These are phyloP conservation scores for Amniculicola lignicola DNA, from an alignment of 495 filamentous ascomycete genomes.

Conservation along the genomic window DNA sequence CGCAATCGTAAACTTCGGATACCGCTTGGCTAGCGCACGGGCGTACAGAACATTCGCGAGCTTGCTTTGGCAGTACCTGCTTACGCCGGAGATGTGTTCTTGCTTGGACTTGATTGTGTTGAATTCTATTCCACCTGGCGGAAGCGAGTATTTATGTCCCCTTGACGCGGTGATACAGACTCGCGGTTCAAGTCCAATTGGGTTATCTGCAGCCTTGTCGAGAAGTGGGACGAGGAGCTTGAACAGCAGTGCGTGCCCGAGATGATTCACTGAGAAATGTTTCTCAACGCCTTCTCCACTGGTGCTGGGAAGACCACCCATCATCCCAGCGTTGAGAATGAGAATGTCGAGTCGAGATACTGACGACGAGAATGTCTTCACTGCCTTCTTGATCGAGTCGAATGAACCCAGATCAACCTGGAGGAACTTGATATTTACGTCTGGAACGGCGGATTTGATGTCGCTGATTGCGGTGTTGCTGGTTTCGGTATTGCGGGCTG, in stretches of 20 bases:
- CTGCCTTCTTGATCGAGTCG: conserved; percentile 17
- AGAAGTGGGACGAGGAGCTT: conserved; percentile 14
- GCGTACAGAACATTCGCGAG: conserved; percentile 66
- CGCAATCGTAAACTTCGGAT: conserved; percentile 55
- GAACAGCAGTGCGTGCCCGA: conserved; percentile 16
- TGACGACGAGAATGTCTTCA: conserved; percentile 1
- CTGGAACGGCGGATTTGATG: not conserved
- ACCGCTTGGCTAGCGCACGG: conserved; percentile 54
- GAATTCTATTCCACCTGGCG: not conserved
- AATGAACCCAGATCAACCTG: conserved; percentile 29
- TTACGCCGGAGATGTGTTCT: not conserved
- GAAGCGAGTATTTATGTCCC: not conserved
- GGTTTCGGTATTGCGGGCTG: not conserved
- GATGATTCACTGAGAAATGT: conserved; percentile 21
- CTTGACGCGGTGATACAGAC: not conserved
- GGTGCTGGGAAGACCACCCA: conserved; percentile 1
- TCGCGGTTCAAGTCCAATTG: not conserved
- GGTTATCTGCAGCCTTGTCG: not conserved
- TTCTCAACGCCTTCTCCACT: conserved; percentile 21
- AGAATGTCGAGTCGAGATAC: conserved; percentile 8
- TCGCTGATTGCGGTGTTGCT: not conserved
- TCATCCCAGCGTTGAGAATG: conserved; percentile 22
- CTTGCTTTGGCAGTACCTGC: conserved; percentile 64
- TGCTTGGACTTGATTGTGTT: not conserved
- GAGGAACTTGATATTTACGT: conserved; percentile 8